Conservation (phyloP, 2,329 filamentous ascomycete species). For the Ophiocordyceps camponoti-floridani region DNA sequence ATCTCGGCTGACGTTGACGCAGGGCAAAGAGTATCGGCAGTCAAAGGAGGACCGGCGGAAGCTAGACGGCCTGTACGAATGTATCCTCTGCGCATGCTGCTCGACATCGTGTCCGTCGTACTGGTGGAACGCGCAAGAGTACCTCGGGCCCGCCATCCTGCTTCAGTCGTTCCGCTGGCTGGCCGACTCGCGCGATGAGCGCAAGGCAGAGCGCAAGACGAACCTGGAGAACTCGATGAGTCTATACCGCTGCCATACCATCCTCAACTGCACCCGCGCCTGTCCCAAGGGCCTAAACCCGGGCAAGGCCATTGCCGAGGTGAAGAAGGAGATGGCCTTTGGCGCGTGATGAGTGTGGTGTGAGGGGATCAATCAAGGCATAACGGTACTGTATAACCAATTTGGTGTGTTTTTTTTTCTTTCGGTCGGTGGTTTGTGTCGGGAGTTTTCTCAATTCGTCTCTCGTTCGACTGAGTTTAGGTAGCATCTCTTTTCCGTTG, state of each 20-base stretch:
- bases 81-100: conserved; percentile 98
- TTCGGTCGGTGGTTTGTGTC: no score
- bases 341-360: conserved; percentile 8
- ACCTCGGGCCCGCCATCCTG: conserved; percentile 90
- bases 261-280: conserved; percentile 93
- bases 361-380: no score
- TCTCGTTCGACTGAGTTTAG: no score
- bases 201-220: conserved; percentile 69
- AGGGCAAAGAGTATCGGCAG: conserved; percentile 89
- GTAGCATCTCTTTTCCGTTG: no score
- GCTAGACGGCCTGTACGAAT: conserved; percentile 96
- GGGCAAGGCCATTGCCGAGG: conserved; percentile 85
- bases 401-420: no score
- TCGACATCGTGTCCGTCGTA: conserved; percentile 98
- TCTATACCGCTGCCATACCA: conserved; percentile 97
- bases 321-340: conserved; percentile 89
- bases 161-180: conserved; percentile 98
- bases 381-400: no score
- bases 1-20: conserved; percentile 3
- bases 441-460: no score
- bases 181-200: conserved; percentile 85
- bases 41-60: conserved; percentile 84
- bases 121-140: conserved; percentile 99
- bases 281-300: conserved; percentile 98
- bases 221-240: conserved; percentile 98